A percentile compares a stretch with the other conserved stretches of the same genome.
Evolutionary conservation across 768 basidiomycete genomes (phyloP).

Genomic region (Podaxis sp.): DNA sequence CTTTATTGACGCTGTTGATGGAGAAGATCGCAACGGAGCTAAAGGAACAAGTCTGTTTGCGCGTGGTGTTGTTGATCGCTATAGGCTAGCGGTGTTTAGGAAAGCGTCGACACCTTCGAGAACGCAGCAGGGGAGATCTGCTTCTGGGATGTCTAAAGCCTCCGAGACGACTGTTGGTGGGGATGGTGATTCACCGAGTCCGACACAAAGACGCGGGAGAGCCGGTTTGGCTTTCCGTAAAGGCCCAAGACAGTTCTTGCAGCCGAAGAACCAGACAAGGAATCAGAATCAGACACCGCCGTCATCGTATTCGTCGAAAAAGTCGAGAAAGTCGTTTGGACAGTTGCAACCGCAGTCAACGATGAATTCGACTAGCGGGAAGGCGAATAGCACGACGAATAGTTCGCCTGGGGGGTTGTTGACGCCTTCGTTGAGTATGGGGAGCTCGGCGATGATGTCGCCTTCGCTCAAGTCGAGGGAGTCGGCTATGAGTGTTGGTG

Average conservation of each 20-base stretch:
- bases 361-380: conserved; percentile 36
- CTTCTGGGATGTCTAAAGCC: conserved; percentile 59
- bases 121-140: conserved; percentile 39
- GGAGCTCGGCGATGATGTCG: conserved; percentile 41
- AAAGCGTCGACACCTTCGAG: conserved; percentile 67
- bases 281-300: conserved; percentile 45
- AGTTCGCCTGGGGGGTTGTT: conserved; percentile 43
- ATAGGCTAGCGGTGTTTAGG: conserved; percentile 81
- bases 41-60: conserved; percentile 83
- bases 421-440: conserved; percentile 63
- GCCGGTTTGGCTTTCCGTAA: conserved; percentile 66
- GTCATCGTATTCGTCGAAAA: conserved; percentile 40
- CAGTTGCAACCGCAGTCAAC: conserved; percentile 20
- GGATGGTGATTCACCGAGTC: conserved; percentile 43
- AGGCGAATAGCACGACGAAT: neutral
- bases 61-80: conserved; percentile 89
- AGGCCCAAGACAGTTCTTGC: conserved; percentile 69
- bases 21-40: conserved; percentile 82
- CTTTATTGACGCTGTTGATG: conserved; percentile 77
- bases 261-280: conserved; percentile 42
- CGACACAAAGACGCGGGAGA: conserved; percentile 66
- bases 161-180: conserved; percentile 43
- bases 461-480: conserved; percentile 83
- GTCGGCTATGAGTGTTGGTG: conserved; percentile 72
- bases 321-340: conserved; percentile 36